Conservation (phyloP, 768 basidiomycete genomes). For the Hygrophorus russula region DNA sequence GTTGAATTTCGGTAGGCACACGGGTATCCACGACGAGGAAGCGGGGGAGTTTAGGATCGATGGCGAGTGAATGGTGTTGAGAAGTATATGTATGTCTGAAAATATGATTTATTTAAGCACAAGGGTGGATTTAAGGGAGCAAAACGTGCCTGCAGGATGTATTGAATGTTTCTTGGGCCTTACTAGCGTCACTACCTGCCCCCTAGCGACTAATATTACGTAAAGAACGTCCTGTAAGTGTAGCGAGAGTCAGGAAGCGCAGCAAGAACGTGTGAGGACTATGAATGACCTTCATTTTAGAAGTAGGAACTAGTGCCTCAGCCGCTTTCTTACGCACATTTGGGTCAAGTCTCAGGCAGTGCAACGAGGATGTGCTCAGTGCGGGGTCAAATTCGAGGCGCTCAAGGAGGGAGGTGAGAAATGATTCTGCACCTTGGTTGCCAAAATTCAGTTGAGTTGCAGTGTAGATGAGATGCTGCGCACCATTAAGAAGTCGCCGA, state of each 20-base stretch:
- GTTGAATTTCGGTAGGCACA: slow-evolving; percentile 94
- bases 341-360: slow-evolving; percentile 69
- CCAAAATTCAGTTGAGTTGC: not conserved
- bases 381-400: slow-evolving; percentile 72
- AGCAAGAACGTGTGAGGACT: not conserved
- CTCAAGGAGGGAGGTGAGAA: slow-evolving; percentile 60
- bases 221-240: slow-evolving; percentile 74
- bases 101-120: not conserved
- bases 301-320: slow-evolving; percentile 66
- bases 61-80: slow-evolving; percentile 83
- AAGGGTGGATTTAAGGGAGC: slow-evolving; percentile 1
- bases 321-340: slow-evolving; percentile 62
- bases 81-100: slow-evolving; percentile 80
- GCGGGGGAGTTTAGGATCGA: slow-evolving; percentile 69
- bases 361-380: slow-evolving; percentile 70
- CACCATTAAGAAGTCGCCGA: slow-evolving; percentile 59
- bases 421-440: slow-evolving; percentile 63
- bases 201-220: slow-evolving; percentile 71
- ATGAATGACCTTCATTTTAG: slow-evolving; percentile 61
- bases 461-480: not conserved
- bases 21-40: slow-evolving; percentile 86
- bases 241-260: not conserved
- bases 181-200: slow-evolving; percentile 75
- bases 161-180: slow-evolving; percentile 91
- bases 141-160: slow-evolving; percentile 68